A percentile compares a stretch with the other conserved stretches of the same genome.
phyloP scores from a whole-genome alignment of 1,139 yeast species.

The Diutina catenulata region DNA sequence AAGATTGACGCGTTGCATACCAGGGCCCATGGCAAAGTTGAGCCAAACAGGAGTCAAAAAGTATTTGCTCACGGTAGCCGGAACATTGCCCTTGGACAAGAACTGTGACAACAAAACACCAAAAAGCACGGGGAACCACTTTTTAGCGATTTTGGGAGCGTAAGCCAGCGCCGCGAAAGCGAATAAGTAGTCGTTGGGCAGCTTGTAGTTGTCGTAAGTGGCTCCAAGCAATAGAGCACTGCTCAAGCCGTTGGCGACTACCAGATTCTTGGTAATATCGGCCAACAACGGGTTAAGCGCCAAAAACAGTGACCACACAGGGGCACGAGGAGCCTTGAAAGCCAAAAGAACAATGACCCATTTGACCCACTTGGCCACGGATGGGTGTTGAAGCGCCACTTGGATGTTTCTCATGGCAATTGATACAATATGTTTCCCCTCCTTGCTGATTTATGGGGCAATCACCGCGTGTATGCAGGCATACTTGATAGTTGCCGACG shows the following conservation, averaged over 20 bases:
- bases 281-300: background rate
- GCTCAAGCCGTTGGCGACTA: background rate
- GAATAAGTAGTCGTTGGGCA: conserved; percentile 1
- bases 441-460: no score
- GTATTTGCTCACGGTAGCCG: background rate
- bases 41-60: background rate
- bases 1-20: background rate
- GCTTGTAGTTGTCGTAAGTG: background rate
- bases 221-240: conserved; percentile 1
- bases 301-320: conserved; percentile 2
- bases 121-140: conserved; percentile 1
- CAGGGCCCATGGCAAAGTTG: background rate
- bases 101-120: conserved; percentile 1
- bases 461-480: no score
- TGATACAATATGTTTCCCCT: no score
- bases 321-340: background rate
- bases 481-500: no score
- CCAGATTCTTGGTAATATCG: background rate
- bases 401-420: background rate
- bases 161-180: conserved; percentile 5
- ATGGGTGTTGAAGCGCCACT: conserved; percentile 1
- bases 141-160: background rate
- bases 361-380: conserved; percentile 3
- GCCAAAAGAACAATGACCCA: conserved; percentile 1
- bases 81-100: background rate